These are phyloP conservation scores for Tetrapisispora fleetii DNA, from an alignment of 805 yeast species.

Conservation along the genomic window DNA sequence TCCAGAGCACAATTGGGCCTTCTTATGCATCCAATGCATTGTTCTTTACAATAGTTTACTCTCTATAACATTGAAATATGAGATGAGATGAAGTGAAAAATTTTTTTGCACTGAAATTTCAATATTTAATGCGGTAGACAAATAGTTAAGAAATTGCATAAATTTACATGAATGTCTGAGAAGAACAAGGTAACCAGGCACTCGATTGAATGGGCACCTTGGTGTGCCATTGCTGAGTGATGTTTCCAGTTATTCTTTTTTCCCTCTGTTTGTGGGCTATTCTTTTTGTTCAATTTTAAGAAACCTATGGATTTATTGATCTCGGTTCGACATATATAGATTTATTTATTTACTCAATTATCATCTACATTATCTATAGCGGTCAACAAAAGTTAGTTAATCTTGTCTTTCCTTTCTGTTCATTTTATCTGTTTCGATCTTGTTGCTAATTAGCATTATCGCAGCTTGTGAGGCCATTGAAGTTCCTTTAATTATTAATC, in stretches of 20 bases:
- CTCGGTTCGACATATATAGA: neutral
- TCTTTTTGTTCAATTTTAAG: neutral
- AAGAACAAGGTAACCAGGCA: too few species aligned
- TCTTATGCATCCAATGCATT: too few species aligned
- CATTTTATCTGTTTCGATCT: slow-evolving; percentile 57
- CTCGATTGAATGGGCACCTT: too few species aligned
- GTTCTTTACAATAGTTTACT: neutral
- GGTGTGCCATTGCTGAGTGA: too few species aligned
- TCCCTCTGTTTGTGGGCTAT: too few species aligned
- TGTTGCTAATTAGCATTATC: slow-evolving; percentile 57
- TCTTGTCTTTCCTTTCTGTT: slow-evolving; percentile 24
- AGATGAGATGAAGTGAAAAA: slow-evolving; percentile 2
- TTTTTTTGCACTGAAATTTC: slow-evolving; percentile 3
- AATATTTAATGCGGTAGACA: neutral
- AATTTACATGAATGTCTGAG: too few species aligned
- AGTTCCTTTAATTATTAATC: slow-evolving; percentile 58
- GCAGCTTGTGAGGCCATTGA: slow-evolving; percentile 64
- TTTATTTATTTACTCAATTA: too few species aligned
- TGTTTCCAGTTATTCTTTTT: too few species aligned
- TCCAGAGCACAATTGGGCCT: too few species aligned
- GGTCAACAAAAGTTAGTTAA: neutral
- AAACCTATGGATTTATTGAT: neutral
- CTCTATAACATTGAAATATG: neutral
- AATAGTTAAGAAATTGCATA: neutral
- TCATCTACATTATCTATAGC: too few species aligned